phyloP scores from a whole-genome alignment of 352 stramenopile genomes.

The Phytophthora ramorum region DNA sequence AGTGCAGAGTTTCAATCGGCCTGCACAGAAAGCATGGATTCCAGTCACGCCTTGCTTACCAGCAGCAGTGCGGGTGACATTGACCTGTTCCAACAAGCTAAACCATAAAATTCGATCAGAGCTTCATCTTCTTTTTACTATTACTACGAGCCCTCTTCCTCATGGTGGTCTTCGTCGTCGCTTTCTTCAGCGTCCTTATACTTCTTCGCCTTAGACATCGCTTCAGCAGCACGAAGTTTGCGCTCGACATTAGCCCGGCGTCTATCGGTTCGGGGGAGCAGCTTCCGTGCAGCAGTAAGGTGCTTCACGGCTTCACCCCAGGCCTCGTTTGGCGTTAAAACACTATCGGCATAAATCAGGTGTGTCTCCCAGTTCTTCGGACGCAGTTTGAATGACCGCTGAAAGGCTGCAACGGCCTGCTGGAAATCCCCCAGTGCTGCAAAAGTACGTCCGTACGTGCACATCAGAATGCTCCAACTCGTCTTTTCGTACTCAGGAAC shows the following conservation, averaged over 20 bases:
- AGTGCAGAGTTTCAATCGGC: constrained; percentile 43
- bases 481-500: constrained; percentile 83
- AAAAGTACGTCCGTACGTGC: constrained; percentile 82
- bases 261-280: constrained; percentile 66
- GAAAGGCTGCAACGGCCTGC: constrained; percentile 79
- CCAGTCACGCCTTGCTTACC: constrained; percentile 25
- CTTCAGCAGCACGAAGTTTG: constrained; percentile 66
- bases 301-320: constrained; percentile 81
- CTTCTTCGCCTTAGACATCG: constrained; percentile 34
- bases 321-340: constrained; percentile 76
- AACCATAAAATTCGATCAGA: not conserved
- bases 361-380: constrained; percentile 88
- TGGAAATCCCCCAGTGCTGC: constrained; percentile 73
- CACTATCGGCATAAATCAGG: constrained; percentile 83
- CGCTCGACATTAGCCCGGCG: constrained; percentile 55
- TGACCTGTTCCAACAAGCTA: constrained; percentile 26
- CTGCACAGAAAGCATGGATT: not conserved
- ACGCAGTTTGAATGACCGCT: constrained; percentile 80
- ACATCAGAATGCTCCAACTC: constrained; percentile 87
- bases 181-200: constrained; percentile 23
- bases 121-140: constrained; percentile 27
- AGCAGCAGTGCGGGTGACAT: constrained; percentile 36
- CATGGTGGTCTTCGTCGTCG: constrained; percentile 36
- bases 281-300: constrained; percentile 60
- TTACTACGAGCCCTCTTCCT: constrained; percentile 38